Evolutionary conservation across 257 asterid species (phyloP).

Genomic region (Solanum lignicaule): DNA sequence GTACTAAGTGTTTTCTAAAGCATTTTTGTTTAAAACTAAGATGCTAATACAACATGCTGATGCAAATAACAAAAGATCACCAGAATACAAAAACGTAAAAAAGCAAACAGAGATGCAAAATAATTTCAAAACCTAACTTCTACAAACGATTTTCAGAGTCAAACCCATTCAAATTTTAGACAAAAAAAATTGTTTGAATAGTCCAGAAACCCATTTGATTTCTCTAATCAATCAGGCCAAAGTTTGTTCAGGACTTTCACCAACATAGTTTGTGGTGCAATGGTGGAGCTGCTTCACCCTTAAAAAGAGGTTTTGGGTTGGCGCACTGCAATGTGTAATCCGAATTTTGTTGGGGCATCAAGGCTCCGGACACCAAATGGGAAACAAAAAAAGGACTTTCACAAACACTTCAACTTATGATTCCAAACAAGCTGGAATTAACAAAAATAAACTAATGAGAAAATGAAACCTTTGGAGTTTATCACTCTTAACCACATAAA

Average conservation of each 20-base stretch:
- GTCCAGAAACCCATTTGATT: background rate
- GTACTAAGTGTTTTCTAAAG: too few relatives aligned
- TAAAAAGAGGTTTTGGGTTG: too few relatives aligned
- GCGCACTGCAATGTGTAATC: too few relatives aligned
- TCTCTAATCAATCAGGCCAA: background rate
- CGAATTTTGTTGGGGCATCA: too few relatives aligned
- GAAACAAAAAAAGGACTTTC: background rate
- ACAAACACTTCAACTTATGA: background rate
- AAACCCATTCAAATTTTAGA: background rate
- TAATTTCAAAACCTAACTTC: background rate
- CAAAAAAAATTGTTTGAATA: background rate
- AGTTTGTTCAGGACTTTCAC: too few relatives aligned
- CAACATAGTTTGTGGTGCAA: too few relatives aligned
- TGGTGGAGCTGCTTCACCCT: too few relatives aligned
- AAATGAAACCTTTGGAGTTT: background rate
- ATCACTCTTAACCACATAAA: background rate
- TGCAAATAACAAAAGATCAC: too few relatives aligned
- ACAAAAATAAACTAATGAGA: background rate
- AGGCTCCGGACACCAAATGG: too few relatives aligned
- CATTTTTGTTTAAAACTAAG: too few relatives aligned
- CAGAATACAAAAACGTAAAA: too few relatives aligned
- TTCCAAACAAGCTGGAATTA: background rate
- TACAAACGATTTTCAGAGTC: background rate
- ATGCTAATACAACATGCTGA: too few relatives aligned
- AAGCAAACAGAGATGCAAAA: background rate